Conservation (phyloP, 352 stramenopile species). For the Globisporangium takayamanum region DNA sequence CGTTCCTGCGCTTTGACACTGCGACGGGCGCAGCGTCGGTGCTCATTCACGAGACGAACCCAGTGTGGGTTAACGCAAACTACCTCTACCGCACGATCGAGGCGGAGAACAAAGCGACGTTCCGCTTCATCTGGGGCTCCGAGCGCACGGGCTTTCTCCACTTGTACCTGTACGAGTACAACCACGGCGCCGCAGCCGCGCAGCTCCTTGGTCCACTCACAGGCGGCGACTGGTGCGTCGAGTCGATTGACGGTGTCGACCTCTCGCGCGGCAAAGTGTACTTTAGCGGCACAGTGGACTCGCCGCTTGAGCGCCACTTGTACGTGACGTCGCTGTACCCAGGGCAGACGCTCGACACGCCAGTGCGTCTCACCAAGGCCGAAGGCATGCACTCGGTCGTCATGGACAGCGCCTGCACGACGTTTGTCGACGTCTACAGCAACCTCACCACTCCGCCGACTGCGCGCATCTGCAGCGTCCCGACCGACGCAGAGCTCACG, state of each 20-base stretch:
- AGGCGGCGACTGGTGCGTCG: conserved; percentile 61
- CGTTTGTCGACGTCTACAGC: conserved; percentile 81
- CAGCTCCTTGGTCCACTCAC: conserved; percentile 59
- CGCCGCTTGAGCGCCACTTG: conserved; percentile 87
- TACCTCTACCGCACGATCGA: conserved; percentile 91
- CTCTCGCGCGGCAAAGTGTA: conserved; percentile 81
- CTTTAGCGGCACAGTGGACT: conserved; percentile 84
- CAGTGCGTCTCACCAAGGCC: conserved; percentile 66
- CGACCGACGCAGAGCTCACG: conserved; percentile 33
- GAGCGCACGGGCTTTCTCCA: conserved; percentile 93
- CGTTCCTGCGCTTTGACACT: conserved; percentile 78
- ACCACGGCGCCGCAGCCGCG: conserved; percentile 22
- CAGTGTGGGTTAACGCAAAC: conserved; percentile 94
- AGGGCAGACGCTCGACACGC: conserved; percentile 29
- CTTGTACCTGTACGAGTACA: conserved; percentile 94
- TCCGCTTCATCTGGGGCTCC: conserved; percentile 94
- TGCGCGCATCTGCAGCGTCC: conserved; percentile 44
- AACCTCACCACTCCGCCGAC: conserved; percentile 63
- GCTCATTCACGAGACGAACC: conserved; percentile 86
- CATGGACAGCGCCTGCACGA: conserved; percentile 82
- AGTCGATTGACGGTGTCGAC: conserved; percentile 81
- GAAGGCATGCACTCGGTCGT: conserved; percentile 88
- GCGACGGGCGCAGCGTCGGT: conserved; percentile 51
- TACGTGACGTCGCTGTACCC: conserved; percentile 79
- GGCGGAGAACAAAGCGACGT: conserved; percentile 64